Percentiles rank a stretch among this genome's conserved stretches.
phyloP scores from a whole-genome alignment of 2,329 filamentous ascomycete species.

The Talaromyces sp. region DNA sequence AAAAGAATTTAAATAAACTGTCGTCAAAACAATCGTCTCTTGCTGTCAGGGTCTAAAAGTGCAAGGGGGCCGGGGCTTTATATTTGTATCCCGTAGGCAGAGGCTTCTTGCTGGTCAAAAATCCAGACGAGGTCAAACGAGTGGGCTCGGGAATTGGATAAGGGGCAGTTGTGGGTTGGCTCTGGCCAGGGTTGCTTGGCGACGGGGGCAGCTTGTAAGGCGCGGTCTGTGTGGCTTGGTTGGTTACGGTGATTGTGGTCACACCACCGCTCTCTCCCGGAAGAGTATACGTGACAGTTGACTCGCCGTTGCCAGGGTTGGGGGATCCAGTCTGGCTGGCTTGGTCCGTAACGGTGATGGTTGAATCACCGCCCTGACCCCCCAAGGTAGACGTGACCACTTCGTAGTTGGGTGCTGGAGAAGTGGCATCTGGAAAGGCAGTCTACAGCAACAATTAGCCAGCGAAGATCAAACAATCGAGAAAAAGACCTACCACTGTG shows the following conservation, averaged over 20 bases:
- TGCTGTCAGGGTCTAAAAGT: neutral
- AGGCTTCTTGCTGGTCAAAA: constrained; percentile 23
- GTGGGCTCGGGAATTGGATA: constrained; percentile 9
- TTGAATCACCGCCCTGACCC: neutral
- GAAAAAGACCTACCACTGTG: constrained; percentile 25
- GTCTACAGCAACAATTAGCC: neutral
- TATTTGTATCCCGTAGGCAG: constrained; percentile 18
- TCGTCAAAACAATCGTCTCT: no score
- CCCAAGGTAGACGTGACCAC: neutral
- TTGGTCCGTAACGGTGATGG: neutral
- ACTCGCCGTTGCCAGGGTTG: neutral
- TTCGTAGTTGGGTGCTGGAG: neutral
- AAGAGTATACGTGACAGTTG: neutral
- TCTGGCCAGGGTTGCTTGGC: constrained; percentile 11
- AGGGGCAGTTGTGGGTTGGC: constrained; percentile 6
- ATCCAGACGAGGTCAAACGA: constrained; percentile 20
- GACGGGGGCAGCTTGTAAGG: constrained; percentile 5
- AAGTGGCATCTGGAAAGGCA: neutral
- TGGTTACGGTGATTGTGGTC: neutral
- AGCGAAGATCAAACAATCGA: neutral
- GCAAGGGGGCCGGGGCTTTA: neutral
- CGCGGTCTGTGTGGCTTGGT: neutral
- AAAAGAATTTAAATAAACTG: neutral
- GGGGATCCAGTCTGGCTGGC: neutral
- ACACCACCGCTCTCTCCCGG: neutral